phyloP scores from a whole-genome alignment of 2,329 filamentous ascomycete species.

The Pseudogymnoascus sp. region DNA sequence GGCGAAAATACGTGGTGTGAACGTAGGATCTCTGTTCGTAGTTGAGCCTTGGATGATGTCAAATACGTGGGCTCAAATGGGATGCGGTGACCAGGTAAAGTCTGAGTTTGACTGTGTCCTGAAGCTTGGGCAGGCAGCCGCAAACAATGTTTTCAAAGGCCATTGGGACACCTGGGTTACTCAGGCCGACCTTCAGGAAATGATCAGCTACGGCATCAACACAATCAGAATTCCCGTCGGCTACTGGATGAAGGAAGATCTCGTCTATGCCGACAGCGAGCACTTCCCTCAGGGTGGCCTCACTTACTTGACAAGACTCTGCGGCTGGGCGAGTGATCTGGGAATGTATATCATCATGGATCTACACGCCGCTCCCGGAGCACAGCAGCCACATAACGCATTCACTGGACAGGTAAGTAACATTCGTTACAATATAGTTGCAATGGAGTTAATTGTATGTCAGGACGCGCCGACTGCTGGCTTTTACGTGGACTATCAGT shows the following conservation, averaged over 20 bases:
- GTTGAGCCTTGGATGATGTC: conserved; percentile 40
- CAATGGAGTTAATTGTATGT: not conserved
- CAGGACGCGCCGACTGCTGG: conserved; percentile 33
- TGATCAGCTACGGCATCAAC: conserved; percentile 37
- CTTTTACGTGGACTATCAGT: conserved; percentile 50
- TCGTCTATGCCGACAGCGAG: conserved; percentile 36
- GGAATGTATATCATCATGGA: conserved; percentile 43
- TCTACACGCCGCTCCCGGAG: conserved; percentile 39
- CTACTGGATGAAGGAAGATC: conserved; percentile 40
- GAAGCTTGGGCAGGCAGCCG: conserved; percentile 34
- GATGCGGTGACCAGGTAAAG: conserved; percentile 30
- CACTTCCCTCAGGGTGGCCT: conserved; percentile 39
- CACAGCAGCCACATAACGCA: conserved; percentile 34
- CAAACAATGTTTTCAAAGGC: conserved; percentile 34
- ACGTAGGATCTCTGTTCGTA: conserved; percentile 39
- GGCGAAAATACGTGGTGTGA: conserved; percentile 40
- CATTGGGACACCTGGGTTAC: conserved; percentile 43
- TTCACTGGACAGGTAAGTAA: conserved; percentile 31
- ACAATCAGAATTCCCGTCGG: conserved; percentile 41
- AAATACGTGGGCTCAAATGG: conserved; percentile 35
- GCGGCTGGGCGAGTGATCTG: conserved; percentile 35
- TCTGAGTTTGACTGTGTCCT: conserved; percentile 41
- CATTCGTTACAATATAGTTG: not conserved
- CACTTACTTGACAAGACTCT: conserved; percentile 35
- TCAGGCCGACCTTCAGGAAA: conserved; percentile 35